Evolutionary conservation across 2,329 filamentous ascomycete species (phyloP).

Genomic region (Bipolaris sorokiniana): DNA sequence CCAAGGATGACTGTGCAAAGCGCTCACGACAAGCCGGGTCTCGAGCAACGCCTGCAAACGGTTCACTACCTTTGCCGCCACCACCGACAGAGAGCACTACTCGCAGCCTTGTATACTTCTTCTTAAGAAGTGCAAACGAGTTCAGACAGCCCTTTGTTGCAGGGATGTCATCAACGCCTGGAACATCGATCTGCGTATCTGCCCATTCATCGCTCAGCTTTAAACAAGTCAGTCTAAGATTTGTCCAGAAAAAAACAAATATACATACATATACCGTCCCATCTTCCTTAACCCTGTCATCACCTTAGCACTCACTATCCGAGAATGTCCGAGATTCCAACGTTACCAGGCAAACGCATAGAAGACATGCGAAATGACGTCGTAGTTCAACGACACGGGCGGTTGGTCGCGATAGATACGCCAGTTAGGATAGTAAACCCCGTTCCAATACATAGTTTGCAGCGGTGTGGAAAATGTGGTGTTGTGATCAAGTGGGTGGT

Average conservation of each 20-base stretch:
- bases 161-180: constrained; percentile 58
- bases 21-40: constrained; percentile 66
- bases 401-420: constrained; percentile 75
- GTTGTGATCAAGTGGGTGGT: constrained; percentile 28
- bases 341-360: constrained; percentile 75
- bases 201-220: constrained; percentile 82
- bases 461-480: constrained; percentile 37
- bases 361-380: constrained; percentile 80
- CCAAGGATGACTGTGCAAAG: constrained; percentile 71
- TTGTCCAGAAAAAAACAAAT: constrained; percentile 35
- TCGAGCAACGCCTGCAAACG: constrained; percentile 71
- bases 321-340: constrained; percentile 13
- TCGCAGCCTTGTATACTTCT: constrained; percentile 71
- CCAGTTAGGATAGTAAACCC: constrained; percentile 84
- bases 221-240: constrained; percentile 23
- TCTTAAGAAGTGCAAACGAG: constrained; percentile 75
- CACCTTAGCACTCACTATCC: constrained; percentile 25
- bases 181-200: constrained; percentile 73
- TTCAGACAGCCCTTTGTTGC: constrained; percentile 63
- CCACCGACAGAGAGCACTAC: constrained; percentile 81
- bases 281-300: constrained; percentile 67
- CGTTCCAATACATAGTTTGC: constrained; percentile 63
- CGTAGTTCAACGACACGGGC: constrained; percentile 74
- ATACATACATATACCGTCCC: constrained; percentile 75
- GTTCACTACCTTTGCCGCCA: constrained; percentile 68